Evolutionary conservation across 805 yeast species (phyloP), one percentile per base, ranked within the genome.

Genomic region (Metschnikowia noctiluminum): DNA sequence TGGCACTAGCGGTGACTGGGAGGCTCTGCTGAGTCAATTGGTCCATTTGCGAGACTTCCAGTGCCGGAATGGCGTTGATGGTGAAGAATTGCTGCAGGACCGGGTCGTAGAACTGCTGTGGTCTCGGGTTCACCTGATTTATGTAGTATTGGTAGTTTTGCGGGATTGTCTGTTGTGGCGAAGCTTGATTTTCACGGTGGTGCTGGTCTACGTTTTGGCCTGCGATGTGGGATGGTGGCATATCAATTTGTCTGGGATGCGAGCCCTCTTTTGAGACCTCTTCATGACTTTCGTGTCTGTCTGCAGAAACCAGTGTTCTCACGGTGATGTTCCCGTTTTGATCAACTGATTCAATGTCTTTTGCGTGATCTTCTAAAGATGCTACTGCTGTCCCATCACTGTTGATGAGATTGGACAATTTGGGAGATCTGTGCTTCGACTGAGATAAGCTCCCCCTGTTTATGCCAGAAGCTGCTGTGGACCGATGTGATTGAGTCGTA

Each of bases 381-480:
- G 77, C 68, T 27, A 71, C 69, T 10, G 70, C 67, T 3, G 78
- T 73, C 2, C 77, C 77, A 48, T 72, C 78, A 54, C 77, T 71
- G 49, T 73, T 73, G 42, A 72, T 71, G 67, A 71, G 65, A 53
- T 71, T 72, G 39, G 70, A 57, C 35, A 71, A 57, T 43, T 68
- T 61, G 10, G 76, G 76, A 6, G 74, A 69, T 47, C 57, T 62
- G 39, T 63, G 65, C 50, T 59, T 62, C n/a, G 42, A 36, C 31
- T 66, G 62, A 2, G 74, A 68, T 8, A 74, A 65, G 42, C 70
- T 59, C 27, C 75, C 50, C 32, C 62, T 63, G 42, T 57, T 54
- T 2, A 43, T 39, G 21, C 50, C 56, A 7, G 66, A 56, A 2
- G 63, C 45, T 7, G 50, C 37, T 6, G 31, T 39, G 3, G 56